These are phyloP conservation scores for Wakefieldia striispora DNA, from an alignment of 768 basidiomycete genomes.

Conservation along the genomic window DNA sequence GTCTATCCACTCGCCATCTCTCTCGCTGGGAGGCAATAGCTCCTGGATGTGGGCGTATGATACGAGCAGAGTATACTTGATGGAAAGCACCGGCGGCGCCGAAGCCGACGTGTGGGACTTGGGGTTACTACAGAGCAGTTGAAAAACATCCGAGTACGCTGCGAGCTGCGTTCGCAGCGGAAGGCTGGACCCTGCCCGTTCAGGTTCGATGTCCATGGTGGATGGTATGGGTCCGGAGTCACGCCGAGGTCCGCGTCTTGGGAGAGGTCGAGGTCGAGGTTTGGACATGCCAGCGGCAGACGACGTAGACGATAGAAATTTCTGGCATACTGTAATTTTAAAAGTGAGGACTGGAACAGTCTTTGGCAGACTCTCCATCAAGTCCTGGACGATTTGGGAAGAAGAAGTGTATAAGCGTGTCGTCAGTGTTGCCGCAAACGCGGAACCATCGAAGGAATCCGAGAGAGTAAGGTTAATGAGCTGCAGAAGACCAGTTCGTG, in stretches of 20 bases:
- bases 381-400: slow-evolving; percentile 27
- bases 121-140: slow-evolving; percentile 17
- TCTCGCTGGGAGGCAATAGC: slow-evolving; percentile 21
- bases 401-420: slow-evolving; percentile 33
- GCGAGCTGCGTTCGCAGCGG: slow-evolving; percentile 26
- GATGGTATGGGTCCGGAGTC: slow-evolving; percentile 4
- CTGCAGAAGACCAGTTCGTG: slow-evolving; percentile 21
- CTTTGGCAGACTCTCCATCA: slow-evolving; percentile 38
- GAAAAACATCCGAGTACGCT: slow-evolving; percentile 29
- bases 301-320: slow-evolving; percentile 31
- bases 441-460: slow-evolving; percentile 34
- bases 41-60: slow-evolving; percentile 39
- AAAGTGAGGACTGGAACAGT: slow-evolving; percentile 38
- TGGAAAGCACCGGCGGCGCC: slow-evolving; percentile 9
- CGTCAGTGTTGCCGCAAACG: slow-evolving; percentile 37
- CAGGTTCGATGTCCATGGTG: slow-evolving; percentile 4
- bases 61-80: slow-evolving; percentile 41
- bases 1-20: slow-evolving; percentile 35
- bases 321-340: slow-evolving; percentile 44
- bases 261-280: slow-evolving; percentile 36
- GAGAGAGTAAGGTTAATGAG: slow-evolving; percentile 42
- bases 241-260: slow-evolving; percentile 20
- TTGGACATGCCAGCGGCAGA: slow-evolving; percentile 12
- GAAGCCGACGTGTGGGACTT: slow-evolving; percentile 5
- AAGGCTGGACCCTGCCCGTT: slow-evolving; percentile 19